phyloP scores from a whole-genome alignment of 208 protist genomes.

The Leishmania arabica region DNA sequence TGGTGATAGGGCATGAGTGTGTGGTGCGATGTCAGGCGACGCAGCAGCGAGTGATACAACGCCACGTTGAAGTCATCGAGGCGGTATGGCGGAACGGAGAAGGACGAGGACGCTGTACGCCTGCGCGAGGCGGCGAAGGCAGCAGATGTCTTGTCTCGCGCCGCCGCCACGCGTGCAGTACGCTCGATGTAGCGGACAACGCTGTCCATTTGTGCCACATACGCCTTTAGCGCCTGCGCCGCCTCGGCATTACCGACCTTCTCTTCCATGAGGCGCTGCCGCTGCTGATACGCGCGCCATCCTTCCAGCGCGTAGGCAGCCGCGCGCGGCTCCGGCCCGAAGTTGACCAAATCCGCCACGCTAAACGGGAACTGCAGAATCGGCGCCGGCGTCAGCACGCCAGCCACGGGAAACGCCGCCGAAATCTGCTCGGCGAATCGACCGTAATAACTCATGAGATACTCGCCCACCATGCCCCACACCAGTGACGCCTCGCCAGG shows the following conservation, averaged over 20 bases:
- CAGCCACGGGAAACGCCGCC: conserved; percentile 38
- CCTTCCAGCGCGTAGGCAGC: conserved; percentile 25
- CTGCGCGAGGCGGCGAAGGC: background rate
- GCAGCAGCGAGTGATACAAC: conserved; percentile 34
- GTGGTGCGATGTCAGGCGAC: conserved; percentile 28
- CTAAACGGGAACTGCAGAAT: conserved; percentile 36
- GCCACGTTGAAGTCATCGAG: conserved; percentile 25
- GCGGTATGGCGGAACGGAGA: conserved; percentile 16
- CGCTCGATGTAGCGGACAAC: background rate
- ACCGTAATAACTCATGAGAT: conserved; percentile 75
- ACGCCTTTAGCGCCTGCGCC: conserved; percentile 16
- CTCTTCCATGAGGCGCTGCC: conserved; percentile 17
- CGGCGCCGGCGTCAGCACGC: conserved; percentile 19
- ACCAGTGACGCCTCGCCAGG: conserved; percentile 38
- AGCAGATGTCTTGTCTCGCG: background rate
- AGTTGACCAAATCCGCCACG: conserved; percentile 27
- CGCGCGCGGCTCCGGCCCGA: conserved; percentile 30
- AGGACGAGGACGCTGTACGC: conserved; percentile 11
- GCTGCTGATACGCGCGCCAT: conserved; percentile 28
- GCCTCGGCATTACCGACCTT: conserved; percentile 1
- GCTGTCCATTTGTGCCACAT: conserved; percentile 18
- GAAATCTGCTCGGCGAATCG: conserved; percentile 34
- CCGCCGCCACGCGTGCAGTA: background rate
- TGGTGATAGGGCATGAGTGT: conserved; percentile 40
- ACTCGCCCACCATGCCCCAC: conserved; percentile 82